A percentile compares a stretch with the other conserved stretches of the same genome.
Evolutionary conservation across 208 protist species (phyloP).

Genomic region (Phytomonas sp.): DNA sequence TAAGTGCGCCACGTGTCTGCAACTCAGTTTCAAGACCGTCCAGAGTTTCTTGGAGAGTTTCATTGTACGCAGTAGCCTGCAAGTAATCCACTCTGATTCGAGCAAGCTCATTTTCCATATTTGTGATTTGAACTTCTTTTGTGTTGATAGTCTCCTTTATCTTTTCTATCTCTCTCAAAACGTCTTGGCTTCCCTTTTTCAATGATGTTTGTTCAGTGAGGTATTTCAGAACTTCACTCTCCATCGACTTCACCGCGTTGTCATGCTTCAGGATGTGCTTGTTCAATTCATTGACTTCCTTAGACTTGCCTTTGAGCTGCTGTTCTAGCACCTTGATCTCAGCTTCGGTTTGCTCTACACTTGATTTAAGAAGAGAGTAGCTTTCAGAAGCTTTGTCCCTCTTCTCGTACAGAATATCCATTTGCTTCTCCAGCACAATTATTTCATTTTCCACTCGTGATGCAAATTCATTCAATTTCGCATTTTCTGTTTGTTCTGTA

Average conservation of each 20-base stretch:
- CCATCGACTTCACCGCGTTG: conserved; percentile 83
- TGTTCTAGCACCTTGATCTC: conserved; percentile 81
- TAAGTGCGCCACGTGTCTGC: conserved; percentile 79
- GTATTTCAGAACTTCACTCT: conserved; percentile 79
- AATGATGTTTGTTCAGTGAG: conserved; percentile 89
- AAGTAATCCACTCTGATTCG: conserved; percentile 92
- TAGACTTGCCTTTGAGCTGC: conserved; percentile 61
- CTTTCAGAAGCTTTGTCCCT: conserved; percentile 69
- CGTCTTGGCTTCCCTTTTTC: conserved; percentile 88
- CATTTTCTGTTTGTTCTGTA: conserved; percentile 75
- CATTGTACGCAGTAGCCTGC: conserved; percentile 90
- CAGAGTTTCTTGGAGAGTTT: conserved; percentile 79
- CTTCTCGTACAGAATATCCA: conserved; percentile 69
- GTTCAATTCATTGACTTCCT: conserved; percentile 57
- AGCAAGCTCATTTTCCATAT: conserved; percentile 94
- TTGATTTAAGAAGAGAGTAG: conserved; percentile 65
- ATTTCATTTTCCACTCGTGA: conserved; percentile 90
- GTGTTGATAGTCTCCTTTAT: conserved; percentile 84
- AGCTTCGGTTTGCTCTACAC: conserved; percentile 68
- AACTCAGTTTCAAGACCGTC: conserved; percentile 89
- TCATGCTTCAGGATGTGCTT: conserved; percentile 80
- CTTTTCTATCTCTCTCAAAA: conserved; percentile 86
- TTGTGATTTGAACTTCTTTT: conserved; percentile 90
- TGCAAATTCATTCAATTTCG: conserved; percentile 86
- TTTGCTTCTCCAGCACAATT: conserved; percentile 81